Conservation (phyloP, 768 basidiomycete species). For the Amanita polypyramis region DNA sequence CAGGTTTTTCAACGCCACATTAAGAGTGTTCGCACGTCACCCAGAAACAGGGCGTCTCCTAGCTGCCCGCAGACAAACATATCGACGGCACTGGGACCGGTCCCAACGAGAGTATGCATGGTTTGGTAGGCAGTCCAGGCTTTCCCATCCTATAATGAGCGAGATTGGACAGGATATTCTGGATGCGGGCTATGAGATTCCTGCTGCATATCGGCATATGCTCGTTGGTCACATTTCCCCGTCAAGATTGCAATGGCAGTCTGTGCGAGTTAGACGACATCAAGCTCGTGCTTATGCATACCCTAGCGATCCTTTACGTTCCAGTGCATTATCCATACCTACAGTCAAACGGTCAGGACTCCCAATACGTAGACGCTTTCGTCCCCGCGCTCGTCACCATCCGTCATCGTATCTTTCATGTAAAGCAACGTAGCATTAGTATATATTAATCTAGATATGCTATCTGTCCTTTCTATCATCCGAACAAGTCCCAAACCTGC, state of each 20-base stretch:
- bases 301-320: background rate
- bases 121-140: conserved; percentile 14
- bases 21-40: conserved; percentile 29
- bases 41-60: conserved; percentile 7
- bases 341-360: background rate
- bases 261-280: too few species aligned
- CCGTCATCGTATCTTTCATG: background rate
- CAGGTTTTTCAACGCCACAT: conserved; percentile 58
- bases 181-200: conserved; percentile 27
- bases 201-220: conserved; percentile 26
- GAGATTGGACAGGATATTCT: conserved; percentile 29
- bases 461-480: background rate
- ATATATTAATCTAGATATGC: background rate
- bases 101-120: conserved; percentile 10
- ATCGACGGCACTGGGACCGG: background rate
- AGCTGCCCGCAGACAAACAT: background rate
- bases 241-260: background rate
- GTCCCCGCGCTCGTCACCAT: background rate
- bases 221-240: conserved; percentile 22
- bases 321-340: background rate
- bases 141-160: conserved; percentile 24
- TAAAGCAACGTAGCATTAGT: background rate
- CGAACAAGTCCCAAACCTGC: conserved; percentile 6
- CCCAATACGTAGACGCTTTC: background rate
- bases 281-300: background rate